Evolutionary conservation across 176 grass and related monocot genomes (phyloP), one percentile per base, ranked within the genome.

Genomic region (Carex parvula): DNA sequence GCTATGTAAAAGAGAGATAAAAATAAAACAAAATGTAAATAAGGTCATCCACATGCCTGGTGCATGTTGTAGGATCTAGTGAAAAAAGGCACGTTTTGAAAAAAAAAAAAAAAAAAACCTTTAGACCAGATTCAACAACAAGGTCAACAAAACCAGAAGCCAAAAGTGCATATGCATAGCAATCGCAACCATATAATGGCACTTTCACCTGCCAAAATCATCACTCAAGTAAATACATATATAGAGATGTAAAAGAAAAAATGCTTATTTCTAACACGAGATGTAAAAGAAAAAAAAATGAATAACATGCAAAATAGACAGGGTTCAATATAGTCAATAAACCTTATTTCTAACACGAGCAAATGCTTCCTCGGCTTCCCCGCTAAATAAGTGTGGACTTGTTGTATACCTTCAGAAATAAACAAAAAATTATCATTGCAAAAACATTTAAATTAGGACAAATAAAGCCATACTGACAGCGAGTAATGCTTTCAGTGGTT

Each of bases 111-210:
- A 70, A 83, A 64, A 44, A 21, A 65, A 95, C 95, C 95, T 98
- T 98, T 75, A 98, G 87, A 32, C 92, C 92, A 5, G 95, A 93
- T 87, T 98, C 95, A 65, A 98, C 88, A 81, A 95, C 91, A 91
- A 98, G 88, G 84, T 98, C 92, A 11, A 93, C 95, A 89, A 89
- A 91, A 54, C 95, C 91, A 86, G 95, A 93, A 62, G 92, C 92
- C 76, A 95, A 87, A 74, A 98, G 91, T 83, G 95, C 92, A 81
- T 98, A 98, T 68, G 95, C 92, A 63, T 98, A 98, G 56, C 95
- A 98, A 94, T 98, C 95, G 70, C 95, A 98, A 42, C 95, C 95
- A 86, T 98, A 98, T 11, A 95, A 76, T 87, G 91, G 95, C 37
- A 95, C 95, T 90, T 98, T 98, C 44, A 95, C 91, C 92, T 98